These are phyloP conservation scores for Phycomyces blakesleeanus DNA, from an alignment of 192 early-diverging fungal genomes.

Conservation along the genomic window DNA sequence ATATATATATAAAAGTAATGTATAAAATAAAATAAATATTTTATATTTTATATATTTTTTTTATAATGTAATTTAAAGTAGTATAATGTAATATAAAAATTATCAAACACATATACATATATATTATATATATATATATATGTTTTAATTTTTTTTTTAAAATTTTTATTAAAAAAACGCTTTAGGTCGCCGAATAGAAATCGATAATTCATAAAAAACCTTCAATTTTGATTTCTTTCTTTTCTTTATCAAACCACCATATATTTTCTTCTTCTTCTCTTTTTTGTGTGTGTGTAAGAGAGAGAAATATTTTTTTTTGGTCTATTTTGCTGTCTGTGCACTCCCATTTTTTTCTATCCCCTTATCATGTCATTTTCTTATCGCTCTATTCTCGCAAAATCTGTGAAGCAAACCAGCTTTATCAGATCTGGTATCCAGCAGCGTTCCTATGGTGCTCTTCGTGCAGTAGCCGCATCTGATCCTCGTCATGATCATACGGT, in stretches of 20 bases:
- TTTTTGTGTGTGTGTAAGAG: not conserved
- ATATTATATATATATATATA: too few relatives aligned
- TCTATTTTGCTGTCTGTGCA: not conserved
- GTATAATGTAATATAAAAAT: too few relatives aligned
- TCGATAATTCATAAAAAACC: too few relatives aligned
- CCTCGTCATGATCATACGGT: conserved; percentile 35
- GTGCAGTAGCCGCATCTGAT: conserved; percentile 17
- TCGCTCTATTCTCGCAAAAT: not conserved
- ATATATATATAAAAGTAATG: too few relatives aligned
- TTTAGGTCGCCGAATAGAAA: too few relatives aligned
- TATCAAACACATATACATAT: too few relatives aligned
- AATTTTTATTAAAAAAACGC: too few relatives aligned
- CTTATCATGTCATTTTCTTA: conserved; percentile 3
- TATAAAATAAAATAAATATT: too few relatives aligned
- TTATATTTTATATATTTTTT: too few relatives aligned
- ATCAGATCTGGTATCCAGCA: not conserved
- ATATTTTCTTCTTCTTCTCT: not conserved
- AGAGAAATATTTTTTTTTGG: not conserved
- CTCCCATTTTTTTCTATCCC: not conserved
- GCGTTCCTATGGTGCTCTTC: conserved; percentile 11
- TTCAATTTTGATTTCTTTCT: not conserved
- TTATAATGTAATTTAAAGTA: too few relatives aligned
- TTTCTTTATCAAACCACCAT: not conserved
- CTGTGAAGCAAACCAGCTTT: not conserved
- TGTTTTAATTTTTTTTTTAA: too few relatives aligned